Evolutionary conservation across 176 grass and related monocot species (phyloP), one percentile per base, ranked within the genome.

Genomic region (Chrysopogon serrulatus): DNA sequence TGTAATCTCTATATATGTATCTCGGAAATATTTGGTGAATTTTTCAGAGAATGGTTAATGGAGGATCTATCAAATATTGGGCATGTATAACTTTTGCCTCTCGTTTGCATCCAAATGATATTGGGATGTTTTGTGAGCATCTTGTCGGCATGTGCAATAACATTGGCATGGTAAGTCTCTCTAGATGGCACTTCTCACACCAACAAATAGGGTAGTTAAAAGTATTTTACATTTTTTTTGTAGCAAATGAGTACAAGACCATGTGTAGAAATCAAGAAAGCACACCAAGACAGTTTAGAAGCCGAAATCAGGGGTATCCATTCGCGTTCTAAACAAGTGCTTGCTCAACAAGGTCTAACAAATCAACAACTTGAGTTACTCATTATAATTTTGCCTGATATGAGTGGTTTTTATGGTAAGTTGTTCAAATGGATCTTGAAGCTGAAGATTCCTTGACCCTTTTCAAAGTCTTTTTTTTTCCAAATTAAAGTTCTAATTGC

Each of bases 361-460:
- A 68, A 32, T 19, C 62, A 90, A 49, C 86, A 73, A 12, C 84
- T 96, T 74, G 64, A 96, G 2, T 79, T 96, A 62, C 67, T 96
- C 34, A 82, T 96, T 32, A 80, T 93, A 74, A 71, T 93, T 61
- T 76, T 93, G 5, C 90, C 93, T 76, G 93, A 96, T 64, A 30
- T 71, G 4, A 89, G 77, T 79, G 77, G 80, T 82, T 87, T 69
- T 48, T 95, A 96, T 60, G 86, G 93, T 92, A 89, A 71, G 71
- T 19, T 26, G 18, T 16, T 67, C 24, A 65, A 59, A 68, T 73
- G 26, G 5, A 65, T 35, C 77, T 48, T 69, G 9, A 40, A 31
- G 23, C 3, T 43, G 11, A 47, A 56, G 3, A 14, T 76, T 94
- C 12, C 68, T 6, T 30, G 34, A 28, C 24, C 43, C 45, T 3